phyloP scores from a whole-genome alignment of 2,329 filamentous ascomycete genomes.

The Cercospora nicotianae region DNA sequence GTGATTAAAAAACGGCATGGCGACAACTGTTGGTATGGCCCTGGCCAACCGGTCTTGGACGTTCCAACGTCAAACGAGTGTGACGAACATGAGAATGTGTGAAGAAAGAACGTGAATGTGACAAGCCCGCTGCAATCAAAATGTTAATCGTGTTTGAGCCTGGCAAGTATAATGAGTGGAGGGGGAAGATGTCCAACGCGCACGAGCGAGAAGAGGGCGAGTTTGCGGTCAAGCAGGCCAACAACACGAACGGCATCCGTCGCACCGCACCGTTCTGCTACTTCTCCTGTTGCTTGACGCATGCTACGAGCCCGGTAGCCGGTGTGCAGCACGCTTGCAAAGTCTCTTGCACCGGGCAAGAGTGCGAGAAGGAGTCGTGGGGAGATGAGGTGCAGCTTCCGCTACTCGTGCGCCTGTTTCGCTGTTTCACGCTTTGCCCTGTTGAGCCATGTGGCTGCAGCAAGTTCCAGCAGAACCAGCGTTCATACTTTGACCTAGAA shows the following conservation, averaged over 20 bases:
- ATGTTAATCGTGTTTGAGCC: background rate
- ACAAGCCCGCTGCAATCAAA: background rate
- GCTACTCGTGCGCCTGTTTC: slow-evolving; percentile 9
- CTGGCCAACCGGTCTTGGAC: slow-evolving; percentile 2
- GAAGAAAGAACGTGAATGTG: slow-evolving; percentile 2
- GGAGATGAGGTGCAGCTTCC: background rate
- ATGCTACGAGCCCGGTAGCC: background rate
- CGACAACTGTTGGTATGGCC: background rate
- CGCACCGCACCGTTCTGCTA: background rate
- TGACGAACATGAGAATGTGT: slow-evolving; percentile 8
- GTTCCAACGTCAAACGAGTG: slow-evolving; percentile 9
- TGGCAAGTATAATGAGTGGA: background rate
- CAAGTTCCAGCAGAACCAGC: background rate
- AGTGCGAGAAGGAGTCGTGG: slow-evolving; percentile 8
- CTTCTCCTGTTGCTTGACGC: background rate
- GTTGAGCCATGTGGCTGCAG: slow-evolving; percentile 7
- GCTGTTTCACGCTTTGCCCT: slow-evolving; percentile 10
- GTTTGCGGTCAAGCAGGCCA: background rate
- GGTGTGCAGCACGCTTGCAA: background rate
- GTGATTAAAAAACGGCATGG: slow-evolving; percentile 17
- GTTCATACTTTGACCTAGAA: slow-evolving; percentile 6
- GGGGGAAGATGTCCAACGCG: background rate
- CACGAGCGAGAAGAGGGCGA: background rate
- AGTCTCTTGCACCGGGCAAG: background rate
- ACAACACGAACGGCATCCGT: background rate